phyloP scores from a whole-genome alignment of 306 rosid species.

The Quillaja saponaria region DNA sequence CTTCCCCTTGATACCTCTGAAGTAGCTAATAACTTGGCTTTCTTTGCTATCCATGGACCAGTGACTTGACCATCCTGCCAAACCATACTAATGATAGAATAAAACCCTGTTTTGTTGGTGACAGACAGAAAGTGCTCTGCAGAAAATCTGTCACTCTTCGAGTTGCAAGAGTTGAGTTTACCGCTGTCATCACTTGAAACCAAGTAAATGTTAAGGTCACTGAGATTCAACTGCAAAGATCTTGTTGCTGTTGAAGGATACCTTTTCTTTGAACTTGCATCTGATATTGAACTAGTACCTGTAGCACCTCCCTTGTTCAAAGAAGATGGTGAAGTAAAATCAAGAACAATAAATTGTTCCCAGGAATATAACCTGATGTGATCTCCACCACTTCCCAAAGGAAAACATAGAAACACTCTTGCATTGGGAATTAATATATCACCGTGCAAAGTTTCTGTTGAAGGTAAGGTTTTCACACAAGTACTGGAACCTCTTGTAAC shows the following conservation, averaged over 20 bases:
- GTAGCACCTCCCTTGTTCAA: constrained; percentile 34
- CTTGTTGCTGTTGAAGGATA: constrained; percentile 45
- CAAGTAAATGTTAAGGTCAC: constrained; percentile 60
- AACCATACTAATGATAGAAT: constrained; percentile 58
- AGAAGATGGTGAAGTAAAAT: constrained; percentile 54
- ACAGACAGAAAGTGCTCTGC: constrained; percentile 63
- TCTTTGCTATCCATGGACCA: constrained; percentile 90
- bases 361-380: constrained; percentile 47
- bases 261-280: constrained; percentile 53
- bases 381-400: constrained; percentile 49
- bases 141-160: constrained; percentile 44
- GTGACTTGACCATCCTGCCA: constrained; percentile 85
- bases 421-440: constrained; percentile 68
- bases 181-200: constrained; percentile 39
- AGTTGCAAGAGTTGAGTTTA: constrained; percentile 38
- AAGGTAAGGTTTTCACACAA: constrained; percentile 47
- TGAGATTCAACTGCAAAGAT: constrained; percentile 60
- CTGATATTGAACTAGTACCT: constrained; percentile 39
- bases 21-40: constrained; percentile 70
- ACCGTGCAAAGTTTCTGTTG: constrained; percentile 54
- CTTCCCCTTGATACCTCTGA: constrained; percentile 62
- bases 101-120: constrained; percentile 41
- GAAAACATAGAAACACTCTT: constrained; percentile 81
- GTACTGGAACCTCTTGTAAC: constrained; percentile 43
- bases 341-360: constrained; percentile 77